These are phyloP conservation scores for Scalesia atractyloides DNA, from an alignment of 129 eudicot species.

Conservation along the genomic window DNA sequence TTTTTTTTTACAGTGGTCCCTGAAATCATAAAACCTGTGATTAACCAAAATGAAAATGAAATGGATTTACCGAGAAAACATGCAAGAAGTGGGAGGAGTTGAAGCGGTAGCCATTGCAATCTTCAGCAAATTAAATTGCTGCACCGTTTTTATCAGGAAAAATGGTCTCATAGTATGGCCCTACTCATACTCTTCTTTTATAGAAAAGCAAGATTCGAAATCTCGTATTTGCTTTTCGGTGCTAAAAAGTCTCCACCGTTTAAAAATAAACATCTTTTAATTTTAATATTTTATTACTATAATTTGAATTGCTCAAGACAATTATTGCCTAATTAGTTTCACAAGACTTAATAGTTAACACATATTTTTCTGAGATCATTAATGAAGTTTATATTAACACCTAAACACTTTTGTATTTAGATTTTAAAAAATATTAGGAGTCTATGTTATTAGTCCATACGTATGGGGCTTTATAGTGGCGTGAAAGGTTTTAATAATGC, in stretches of 20 bases:
- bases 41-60: neutral
- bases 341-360: too few species aligned
- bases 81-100: conserved; percentile 14
- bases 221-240: conserved; percentile 24
- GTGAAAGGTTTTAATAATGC: too few species aligned
- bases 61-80: conserved; percentile 28
- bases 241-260: conserved; percentile 20
- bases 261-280: neutral
- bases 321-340: too few species aligned
- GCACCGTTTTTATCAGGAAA: neutral
- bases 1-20: too few species aligned
- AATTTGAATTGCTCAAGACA: neutral
- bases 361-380: too few species aligned
- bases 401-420: too few species aligned
- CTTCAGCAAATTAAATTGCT: neutral
- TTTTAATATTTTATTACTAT: neutral
- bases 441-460: too few species aligned
- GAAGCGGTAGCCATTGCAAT: conserved; percentile 18
- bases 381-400: too few species aligned
- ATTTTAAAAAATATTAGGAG: too few species aligned
- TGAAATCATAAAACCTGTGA: neutral
- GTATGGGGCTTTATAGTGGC: too few species aligned
- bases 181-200: conserved; percentile 12
- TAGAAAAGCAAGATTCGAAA: conserved; percentile 29
- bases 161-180: conserved; percentile 18